Conservation (phyloP, 768 basidiomycete genomes). For the Solioccasus polychromus region DNA sequence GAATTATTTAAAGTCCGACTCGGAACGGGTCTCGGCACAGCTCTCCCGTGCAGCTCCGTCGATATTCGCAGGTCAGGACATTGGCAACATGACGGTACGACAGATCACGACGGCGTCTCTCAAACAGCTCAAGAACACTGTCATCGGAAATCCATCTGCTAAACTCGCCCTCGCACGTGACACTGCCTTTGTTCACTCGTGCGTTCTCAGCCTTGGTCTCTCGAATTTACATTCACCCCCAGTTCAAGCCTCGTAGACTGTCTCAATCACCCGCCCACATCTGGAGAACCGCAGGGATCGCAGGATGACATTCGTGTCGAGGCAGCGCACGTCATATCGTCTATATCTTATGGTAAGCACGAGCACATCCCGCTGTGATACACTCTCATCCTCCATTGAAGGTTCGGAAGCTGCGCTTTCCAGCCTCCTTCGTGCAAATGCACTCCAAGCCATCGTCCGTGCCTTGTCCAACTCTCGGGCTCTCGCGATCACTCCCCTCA, state of each 20-base stretch:
- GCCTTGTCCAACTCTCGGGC: constrained; percentile 47
- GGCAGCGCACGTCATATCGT: constrained; percentile 72
- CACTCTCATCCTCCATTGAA: constrained; percentile 19
- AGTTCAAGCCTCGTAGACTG: constrained; percentile 58
- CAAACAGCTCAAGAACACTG: constrained; percentile 69
- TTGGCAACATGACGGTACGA: constrained; percentile 26
- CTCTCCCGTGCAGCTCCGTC: too few species aligned
- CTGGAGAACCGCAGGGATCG: constrained; percentile 34
- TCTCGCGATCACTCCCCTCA: constrained; percentile 39
- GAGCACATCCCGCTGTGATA: background rate
- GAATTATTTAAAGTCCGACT: background rate
- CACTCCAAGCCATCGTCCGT: constrained; percentile 58
- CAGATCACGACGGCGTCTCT: constrained; percentile 36
- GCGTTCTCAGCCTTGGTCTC: constrained; percentile 18
- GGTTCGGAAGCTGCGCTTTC: constrained; percentile 62
- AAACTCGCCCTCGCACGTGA: constrained; percentile 61
- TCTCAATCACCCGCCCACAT: constrained; percentile 42
- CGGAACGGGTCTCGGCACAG: background rate
- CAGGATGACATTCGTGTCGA: constrained; percentile 61
- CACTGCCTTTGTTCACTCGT: constrained; percentile 54
- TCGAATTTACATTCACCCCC: background rate
- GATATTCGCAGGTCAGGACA: too few species aligned
- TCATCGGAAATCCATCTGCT: constrained; percentile 77
- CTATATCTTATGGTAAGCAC: constrained; percentile 62
- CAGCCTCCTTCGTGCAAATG: constrained; percentile 54